These are phyloP conservation scores for Amanita pseudoporphyria DNA, from an alignment of 768 basidiomycete genomes.

Conservation along the genomic window DNA sequence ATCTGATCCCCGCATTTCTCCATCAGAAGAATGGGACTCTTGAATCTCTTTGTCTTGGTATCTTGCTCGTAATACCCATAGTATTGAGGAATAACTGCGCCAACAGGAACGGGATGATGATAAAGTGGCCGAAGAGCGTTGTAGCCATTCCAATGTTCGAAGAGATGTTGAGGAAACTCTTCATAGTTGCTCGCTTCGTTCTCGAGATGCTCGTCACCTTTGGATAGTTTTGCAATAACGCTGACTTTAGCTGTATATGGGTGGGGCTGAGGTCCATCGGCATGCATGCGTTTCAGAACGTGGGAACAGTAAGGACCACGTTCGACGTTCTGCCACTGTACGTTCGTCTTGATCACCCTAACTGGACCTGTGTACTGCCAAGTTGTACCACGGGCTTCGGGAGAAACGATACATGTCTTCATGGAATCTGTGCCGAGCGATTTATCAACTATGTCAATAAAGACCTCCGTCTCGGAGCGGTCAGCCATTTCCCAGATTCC, in stretches of 20 bases:
- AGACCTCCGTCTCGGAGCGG: background rate
- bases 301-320: conserved; percentile 23
- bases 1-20: conserved; percentile 32
- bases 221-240: conserved; percentile 37
- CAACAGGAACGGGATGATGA: conserved; percentile 34
- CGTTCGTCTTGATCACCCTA: conserved; percentile 17
- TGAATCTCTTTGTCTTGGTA: conserved; percentile 12
- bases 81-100: conserved; percentile 50
- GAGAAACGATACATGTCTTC: background rate
- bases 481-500: conserved; percentile 1
- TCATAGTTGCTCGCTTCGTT: conserved; percentile 36
- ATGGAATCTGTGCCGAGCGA: no score
- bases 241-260: conserved; percentile 28
- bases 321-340: conserved; percentile 23
- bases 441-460: background rate
- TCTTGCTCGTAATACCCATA: conserved; percentile 44
- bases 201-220: conserved; percentile 26
- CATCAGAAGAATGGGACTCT: conserved; percentile 33
- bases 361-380: conserved; percentile 18
- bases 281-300: conserved; percentile 6
- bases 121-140: conserved; percentile 32
- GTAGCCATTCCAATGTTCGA: conserved; percentile 40
- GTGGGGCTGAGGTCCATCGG: conserved; percentile 6
- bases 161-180: conserved; percentile 33
- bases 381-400: background rate